These are phyloP conservation scores for Brettanomyces sp. DNA, from an alignment of 805 yeast genomes.

Conservation along the genomic window DNA sequence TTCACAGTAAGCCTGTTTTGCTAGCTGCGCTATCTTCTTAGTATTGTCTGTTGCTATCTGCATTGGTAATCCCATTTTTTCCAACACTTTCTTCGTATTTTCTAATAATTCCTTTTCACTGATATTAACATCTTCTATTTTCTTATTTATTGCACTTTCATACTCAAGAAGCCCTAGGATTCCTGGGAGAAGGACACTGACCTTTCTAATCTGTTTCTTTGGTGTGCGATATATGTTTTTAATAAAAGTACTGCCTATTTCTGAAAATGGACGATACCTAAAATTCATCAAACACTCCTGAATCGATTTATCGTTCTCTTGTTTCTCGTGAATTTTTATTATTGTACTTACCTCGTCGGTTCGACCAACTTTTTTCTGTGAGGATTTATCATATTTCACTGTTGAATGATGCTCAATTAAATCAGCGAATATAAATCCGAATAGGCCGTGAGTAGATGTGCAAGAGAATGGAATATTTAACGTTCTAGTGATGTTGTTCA, in stretches of 20 bases:
- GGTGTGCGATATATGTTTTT: conserved; percentile 12
- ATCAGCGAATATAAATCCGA: conserved; percentile 76
- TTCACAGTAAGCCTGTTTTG: conserved; percentile 49
- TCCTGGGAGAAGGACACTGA: conserved; percentile 51
- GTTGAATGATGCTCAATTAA: conserved; percentile 52
- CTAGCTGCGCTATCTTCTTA: conserved; percentile 28
- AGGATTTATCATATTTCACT: conserved; percentile 42
- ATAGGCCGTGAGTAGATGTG: conserved; percentile 67
- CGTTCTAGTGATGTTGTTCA: conserved; percentile 51
- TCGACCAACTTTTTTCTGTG: conserved; percentile 41
- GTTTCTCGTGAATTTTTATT: conserved; percentile 24
- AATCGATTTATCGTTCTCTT: conserved; percentile 25
- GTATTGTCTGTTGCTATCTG: conserved; percentile 29
- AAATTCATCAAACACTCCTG: conserved; percentile 32
- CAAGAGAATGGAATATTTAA: conserved; percentile 58
- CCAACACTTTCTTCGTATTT: conserved; percentile 24
- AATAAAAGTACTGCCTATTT: conserved; percentile 6
- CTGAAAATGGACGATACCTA: conserved; percentile 27
- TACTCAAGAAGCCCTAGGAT: conserved; percentile 49
- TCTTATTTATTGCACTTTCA: conserved; percentile 13
- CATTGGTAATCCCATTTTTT: conserved; percentile 35
- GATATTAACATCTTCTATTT: conserved; percentile 18
- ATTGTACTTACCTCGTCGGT: conserved; percentile 34
- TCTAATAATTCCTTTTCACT: conserved; percentile 20
- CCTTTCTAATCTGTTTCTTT: conserved; percentile 32